Conservation (phyloP, 78 protist species). For the Thecamonas trahens region DNA sequence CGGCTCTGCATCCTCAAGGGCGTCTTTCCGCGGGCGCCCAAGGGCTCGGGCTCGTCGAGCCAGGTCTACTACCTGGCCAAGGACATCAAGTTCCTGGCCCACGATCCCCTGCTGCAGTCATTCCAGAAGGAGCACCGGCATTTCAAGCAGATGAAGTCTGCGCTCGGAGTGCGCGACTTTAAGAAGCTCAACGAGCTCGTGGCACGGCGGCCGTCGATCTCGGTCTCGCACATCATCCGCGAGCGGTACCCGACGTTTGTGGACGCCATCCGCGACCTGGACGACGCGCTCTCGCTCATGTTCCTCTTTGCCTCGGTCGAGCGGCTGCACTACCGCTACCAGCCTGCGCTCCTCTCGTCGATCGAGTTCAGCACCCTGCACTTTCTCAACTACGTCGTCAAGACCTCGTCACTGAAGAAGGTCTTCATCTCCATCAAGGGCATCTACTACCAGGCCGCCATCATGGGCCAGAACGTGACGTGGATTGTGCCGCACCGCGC, state of each 20-base stretch:
- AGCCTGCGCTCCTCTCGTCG: background rate
- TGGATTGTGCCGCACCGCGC: slow-evolving; percentile 90
- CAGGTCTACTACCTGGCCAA: slow-evolving; percentile 30
- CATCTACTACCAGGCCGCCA: slow-evolving; percentile 79
- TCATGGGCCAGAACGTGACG: slow-evolving; percentile 75
- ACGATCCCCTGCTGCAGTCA: slow-evolving; percentile 84
- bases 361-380: slow-evolving; percentile 42
- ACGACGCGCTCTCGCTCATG: slow-evolving; percentile 84
- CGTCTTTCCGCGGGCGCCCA: slow-evolving; percentile 92
- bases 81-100: slow-evolving; percentile 81
- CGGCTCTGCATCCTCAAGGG: slow-evolving; percentile 97
- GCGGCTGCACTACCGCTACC: slow-evolving; percentile 5
- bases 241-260: slow-evolving; percentile 90
- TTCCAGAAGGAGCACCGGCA: slow-evolving; percentile 66
- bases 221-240: slow-evolving; percentile 47
- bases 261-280: slow-evolving; percentile 88
- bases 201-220: slow-evolving; percentile 27
- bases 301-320: slow-evolving; percentile 57
- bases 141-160: slow-evolving; percentile 1
- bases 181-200: background rate
- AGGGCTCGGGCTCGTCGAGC: background rate
- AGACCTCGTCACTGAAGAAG: slow-evolving; percentile 41
- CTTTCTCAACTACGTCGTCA: slow-evolving; percentile 53
- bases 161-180: slow-evolving; percentile 16
- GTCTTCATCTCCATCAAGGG: slow-evolving; percentile 94